Percentiles rank a stretch among this genome's conserved stretches.
Conservation (phyloP, 140 eudicot genomes). For the Cichorium intybus region DNA sequence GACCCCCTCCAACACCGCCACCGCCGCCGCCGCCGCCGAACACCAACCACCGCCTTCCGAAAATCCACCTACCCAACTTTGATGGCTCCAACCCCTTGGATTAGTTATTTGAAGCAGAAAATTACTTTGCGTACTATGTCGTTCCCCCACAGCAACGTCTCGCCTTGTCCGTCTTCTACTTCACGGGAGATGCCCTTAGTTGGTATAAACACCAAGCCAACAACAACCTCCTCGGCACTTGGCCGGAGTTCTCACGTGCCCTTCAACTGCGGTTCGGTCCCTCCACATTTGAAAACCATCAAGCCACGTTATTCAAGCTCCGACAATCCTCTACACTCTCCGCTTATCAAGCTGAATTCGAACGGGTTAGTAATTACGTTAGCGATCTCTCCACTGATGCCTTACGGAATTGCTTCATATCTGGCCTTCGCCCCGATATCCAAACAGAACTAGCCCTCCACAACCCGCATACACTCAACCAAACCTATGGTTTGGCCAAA, state of each 20-base stretch:
- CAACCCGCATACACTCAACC: background rate
- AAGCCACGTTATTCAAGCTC: no score
- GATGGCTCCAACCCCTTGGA: no score
- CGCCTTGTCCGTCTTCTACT: no score
- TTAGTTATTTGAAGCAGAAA: no score
- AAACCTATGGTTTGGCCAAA: background rate
- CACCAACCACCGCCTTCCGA: no score
- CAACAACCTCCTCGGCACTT: background rate
- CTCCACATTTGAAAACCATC: background rate
- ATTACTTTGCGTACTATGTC: no score
- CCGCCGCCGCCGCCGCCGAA: no score
- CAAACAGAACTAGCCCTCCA: background rate
- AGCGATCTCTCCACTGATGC: background rate
- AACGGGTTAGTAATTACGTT: background rate
- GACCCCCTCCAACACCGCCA: no score
- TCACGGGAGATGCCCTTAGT: no score
- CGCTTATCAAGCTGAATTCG: background rate
- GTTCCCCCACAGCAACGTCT: no score
- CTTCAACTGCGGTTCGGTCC: background rate
- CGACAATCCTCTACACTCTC: background rate
- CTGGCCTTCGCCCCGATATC: background rate
- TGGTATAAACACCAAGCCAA: no score
- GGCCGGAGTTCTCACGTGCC: background rate
- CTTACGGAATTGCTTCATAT: background rate
- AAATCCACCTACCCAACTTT: no score